These are phyloP conservation scores for Akanthomyces lecanii DNA, from an alignment of 2,329 filamentous ascomycete genomes.

Conservation along the genomic window DNA sequence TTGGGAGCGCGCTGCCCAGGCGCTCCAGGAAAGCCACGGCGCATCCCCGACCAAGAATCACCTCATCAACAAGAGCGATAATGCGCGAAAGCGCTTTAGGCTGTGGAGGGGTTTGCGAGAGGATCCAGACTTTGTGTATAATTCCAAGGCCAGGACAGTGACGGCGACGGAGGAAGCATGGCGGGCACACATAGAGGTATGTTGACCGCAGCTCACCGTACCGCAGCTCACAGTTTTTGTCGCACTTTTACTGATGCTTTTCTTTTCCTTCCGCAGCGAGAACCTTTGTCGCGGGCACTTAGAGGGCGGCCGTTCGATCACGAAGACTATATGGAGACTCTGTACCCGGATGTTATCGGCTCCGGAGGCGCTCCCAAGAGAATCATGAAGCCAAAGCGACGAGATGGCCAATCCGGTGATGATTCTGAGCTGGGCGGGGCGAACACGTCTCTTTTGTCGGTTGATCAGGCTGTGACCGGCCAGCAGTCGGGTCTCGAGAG, in stretches of 20 bases:
- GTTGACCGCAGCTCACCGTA: neutral
- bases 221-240: neutral
- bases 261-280: slow-evolving; percentile 38
- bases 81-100: slow-evolving; percentile 59
- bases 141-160: slow-evolving; percentile 46
- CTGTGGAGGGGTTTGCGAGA: slow-evolving; percentile 56
- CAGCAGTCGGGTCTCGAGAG: slow-evolving; percentile 7
- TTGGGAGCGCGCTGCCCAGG: slow-evolving; percentile 54
- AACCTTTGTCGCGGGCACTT: slow-evolving; percentile 54
- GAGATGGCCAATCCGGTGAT: slow-evolving; percentile 43
- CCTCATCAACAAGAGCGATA: slow-evolving; percentile 61
- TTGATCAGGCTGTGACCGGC: slow-evolving; percentile 22
- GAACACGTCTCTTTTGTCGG: slow-evolving; percentile 40
- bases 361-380: slow-evolving; percentile 57
- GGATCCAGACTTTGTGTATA: slow-evolving; percentile 54
- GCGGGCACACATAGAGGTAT: slow-evolving; percentile 53
- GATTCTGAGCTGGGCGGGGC: slow-evolving; percentile 47
- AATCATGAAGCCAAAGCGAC: slow-evolving; percentile 51
- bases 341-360: slow-evolving; percentile 57
- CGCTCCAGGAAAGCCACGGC: slow-evolving; percentile 50
- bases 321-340: slow-evolving; percentile 56
- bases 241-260: slow-evolving; percentile 20
- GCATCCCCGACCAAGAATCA: slow-evolving; percentile 58
- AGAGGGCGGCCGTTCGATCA: slow-evolving; percentile 56
- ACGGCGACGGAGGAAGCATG: slow-evolving; percentile 55